A percentile compares a stretch with the other conserved stretches of the same genome.
phyloP scores from a whole-genome alignment of 2,329 filamentous ascomycete species.

The Ceratocystis eucalypticola region DNA sequence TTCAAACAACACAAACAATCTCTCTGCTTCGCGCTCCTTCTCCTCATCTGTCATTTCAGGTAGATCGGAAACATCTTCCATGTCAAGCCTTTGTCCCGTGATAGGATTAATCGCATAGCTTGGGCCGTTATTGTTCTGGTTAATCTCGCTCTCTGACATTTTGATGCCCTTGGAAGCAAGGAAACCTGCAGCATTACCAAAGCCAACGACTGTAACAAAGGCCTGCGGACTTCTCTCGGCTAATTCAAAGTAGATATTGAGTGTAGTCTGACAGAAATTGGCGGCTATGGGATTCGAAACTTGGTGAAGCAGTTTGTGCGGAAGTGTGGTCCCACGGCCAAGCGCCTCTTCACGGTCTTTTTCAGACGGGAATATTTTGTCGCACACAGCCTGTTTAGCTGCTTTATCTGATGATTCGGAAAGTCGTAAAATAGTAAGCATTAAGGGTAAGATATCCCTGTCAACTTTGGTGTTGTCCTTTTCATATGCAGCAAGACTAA shows the following conservation, averaged over 20 bases:
- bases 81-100: slow-evolving; percentile 68
- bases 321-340: slow-evolving; percentile 58
- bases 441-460: slow-evolving; percentile 15
- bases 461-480: slow-evolving; percentile 17
- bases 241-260: slow-evolving; percentile 71
- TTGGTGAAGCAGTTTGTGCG: slow-evolving; percentile 63
- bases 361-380: slow-evolving; percentile 58
- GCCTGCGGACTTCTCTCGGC: slow-evolving; percentile 65
- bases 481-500: slow-evolving; percentile 11
- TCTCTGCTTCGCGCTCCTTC: slow-evolving; percentile 82
- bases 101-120: slow-evolving; percentile 58
- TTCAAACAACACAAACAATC: slow-evolving; percentile 81
- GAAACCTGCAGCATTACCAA: slow-evolving; percentile 85
- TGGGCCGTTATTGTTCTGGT: slow-evolving; percentile 23
- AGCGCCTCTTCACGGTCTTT: slow-evolving; percentile 65
- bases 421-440: slow-evolving; percentile 19
- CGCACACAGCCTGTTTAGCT: slow-evolving; percentile 45
- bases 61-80: slow-evolving; percentile 44
- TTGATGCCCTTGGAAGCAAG: slow-evolving; percentile 43
- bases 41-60: slow-evolving; percentile 80
- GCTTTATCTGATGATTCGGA: slow-evolving; percentile 17
- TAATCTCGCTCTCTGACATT: slow-evolving; percentile 19
- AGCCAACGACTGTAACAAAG: slow-evolving; percentile 86
- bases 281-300: slow-evolving; percentile 61
- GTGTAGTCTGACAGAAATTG: slow-evolving; percentile 59